Conservation (phyloP, 1,139 yeast species). For the Blastobotrys ciferrii region DNA sequence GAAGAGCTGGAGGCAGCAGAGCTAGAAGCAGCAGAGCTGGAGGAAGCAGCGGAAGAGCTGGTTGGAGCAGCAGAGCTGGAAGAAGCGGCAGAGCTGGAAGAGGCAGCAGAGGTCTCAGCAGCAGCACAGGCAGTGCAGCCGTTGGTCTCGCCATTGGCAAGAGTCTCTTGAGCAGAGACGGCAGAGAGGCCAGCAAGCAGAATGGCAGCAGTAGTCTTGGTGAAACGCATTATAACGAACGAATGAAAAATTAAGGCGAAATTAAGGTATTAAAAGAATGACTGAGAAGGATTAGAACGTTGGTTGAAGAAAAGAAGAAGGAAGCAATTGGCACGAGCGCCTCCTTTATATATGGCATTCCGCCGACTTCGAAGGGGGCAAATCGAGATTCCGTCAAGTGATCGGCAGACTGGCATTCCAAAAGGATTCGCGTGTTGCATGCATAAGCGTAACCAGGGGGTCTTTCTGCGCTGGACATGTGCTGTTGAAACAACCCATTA, state of each 20-base stretch:
- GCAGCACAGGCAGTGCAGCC: slow-evolving; percentile 5
- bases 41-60: neutral
- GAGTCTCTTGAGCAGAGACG: neutral
- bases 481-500: neutral
- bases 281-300: slow-evolving; percentile 1
- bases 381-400: slow-evolving; percentile 1
- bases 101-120: neutral
- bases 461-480: neutral
- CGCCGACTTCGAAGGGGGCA: neutral
- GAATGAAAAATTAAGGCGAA: neutral
- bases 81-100: neutral
- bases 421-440: slow-evolving; percentile 8
- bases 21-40: slow-evolving; percentile 6
- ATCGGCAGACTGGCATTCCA: slow-evolving; percentile 5
- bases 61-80: slow-evolving; percentile 2
- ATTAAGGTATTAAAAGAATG: slow-evolving; percentile 4
- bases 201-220: slow-evolving; percentile 5
- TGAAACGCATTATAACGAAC: neutral
- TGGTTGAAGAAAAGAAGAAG: neutral
- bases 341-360: slow-evolving; percentile 1
- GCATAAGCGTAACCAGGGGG: neutral
- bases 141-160: slow-evolving; percentile 6
- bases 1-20: neutral
- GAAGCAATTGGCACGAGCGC: neutral
- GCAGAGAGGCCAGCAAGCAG: slow-evolving; percentile 6